Conservation (phyloP, 352 stramenopile species). For the Globisporangium lucens region DNA sequence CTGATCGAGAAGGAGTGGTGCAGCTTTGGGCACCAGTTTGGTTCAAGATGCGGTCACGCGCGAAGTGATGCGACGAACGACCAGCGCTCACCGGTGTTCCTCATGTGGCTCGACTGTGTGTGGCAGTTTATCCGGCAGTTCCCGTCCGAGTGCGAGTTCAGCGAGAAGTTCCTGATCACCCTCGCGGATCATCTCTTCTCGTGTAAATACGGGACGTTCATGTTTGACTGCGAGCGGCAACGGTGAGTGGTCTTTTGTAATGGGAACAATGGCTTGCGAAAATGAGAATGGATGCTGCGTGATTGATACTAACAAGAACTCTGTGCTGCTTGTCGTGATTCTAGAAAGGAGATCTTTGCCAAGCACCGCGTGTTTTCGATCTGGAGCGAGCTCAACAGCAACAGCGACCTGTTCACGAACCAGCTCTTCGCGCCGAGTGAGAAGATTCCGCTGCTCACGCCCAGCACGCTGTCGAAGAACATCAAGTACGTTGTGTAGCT, state of each 20-base stretch:
- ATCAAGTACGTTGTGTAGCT: conserved; percentile 57
- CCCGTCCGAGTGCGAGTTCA: conserved; percentile 97
- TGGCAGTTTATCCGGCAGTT: conserved; percentile 97
- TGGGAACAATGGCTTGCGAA: background rate
- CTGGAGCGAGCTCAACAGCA: conserved; percentile 76
- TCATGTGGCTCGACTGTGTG: conserved; percentile 98
- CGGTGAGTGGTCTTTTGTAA: conserved; percentile 25
- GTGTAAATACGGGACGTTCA: conserved; percentile 97
- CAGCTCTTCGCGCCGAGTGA: conserved; percentile 51
- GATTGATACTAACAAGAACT: background rate
- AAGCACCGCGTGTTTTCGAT: conserved; percentile 78
- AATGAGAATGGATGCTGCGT: background rate
- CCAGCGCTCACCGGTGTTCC: conserved; percentile 97
- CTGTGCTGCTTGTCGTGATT: background rate
- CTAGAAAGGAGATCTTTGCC: conserved; percentile 72
- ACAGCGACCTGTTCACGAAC: conserved; percentile 72
- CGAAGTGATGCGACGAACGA: conserved; percentile 87
- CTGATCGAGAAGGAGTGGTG: conserved; percentile 99
- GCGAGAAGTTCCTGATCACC: conserved; percentile 87
- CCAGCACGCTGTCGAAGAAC: conserved; percentile 84
- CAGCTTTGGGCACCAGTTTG: conserved; percentile 98
- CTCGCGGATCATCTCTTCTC: conserved; percentile 96
- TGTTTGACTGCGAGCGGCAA: conserved; percentile 96
- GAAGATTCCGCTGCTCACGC: conserved; percentile 41
- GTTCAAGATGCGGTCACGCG: conserved; percentile 91